A percentile compares a stretch with the other conserved stretches of the same genome.
phyloP scores from a whole-genome alignment of 2,329 filamentous ascomycete species.

The Myrmaecium sp. region DNA sequence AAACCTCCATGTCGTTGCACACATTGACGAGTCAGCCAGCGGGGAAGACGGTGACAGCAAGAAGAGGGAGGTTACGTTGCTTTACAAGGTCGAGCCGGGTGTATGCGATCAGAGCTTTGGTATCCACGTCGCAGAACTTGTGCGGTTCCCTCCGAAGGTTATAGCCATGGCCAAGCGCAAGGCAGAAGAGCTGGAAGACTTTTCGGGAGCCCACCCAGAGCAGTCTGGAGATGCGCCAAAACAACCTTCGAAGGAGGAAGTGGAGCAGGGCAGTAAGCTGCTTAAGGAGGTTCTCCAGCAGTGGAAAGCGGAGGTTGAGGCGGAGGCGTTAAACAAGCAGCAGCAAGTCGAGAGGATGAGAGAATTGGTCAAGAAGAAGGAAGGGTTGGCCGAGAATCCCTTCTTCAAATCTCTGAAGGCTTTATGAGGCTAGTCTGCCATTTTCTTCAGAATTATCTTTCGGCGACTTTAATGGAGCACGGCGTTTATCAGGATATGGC shows the following conservation, averaged over 20 bases:
- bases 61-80: constrained; percentile 62
- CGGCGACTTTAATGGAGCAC: too few species aligned
- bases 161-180: constrained; percentile 99
- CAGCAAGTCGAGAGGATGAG: constrained; percentile 66
- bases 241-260: constrained; percentile 55
- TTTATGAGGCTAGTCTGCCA: too few species aligned
- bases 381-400: constrained; percentile 42
- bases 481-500: too few species aligned
- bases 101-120: constrained; percentile 96
- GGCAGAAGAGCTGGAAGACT: constrained; percentile 94
- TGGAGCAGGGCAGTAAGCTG: constrained; percentile 72
- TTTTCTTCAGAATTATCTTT: too few species aligned
- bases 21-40: constrained; percentile 48
- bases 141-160: constrained; percentile 91
- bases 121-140: constrained; percentile 93
- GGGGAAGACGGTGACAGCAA: constrained; percentile 19
- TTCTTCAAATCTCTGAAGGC: constrained; percentile 48
- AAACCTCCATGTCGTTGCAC: constrained; percentile 91
- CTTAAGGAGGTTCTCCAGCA: constrained; percentile 67
- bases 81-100: constrained; percentile 92
- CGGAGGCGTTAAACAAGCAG: constrained; percentile 39
- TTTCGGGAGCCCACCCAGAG: constrained; percentile 57
- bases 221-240: constrained; percentile 47
- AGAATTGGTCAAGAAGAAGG: constrained; percentile 59
- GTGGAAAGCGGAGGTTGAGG: constrained; percentile 67